These are phyloP conservation scores for Coemansia guatemalensis DNA, from an alignment of 192 early-diverging fungal genomes.

Conservation along the genomic window DNA sequence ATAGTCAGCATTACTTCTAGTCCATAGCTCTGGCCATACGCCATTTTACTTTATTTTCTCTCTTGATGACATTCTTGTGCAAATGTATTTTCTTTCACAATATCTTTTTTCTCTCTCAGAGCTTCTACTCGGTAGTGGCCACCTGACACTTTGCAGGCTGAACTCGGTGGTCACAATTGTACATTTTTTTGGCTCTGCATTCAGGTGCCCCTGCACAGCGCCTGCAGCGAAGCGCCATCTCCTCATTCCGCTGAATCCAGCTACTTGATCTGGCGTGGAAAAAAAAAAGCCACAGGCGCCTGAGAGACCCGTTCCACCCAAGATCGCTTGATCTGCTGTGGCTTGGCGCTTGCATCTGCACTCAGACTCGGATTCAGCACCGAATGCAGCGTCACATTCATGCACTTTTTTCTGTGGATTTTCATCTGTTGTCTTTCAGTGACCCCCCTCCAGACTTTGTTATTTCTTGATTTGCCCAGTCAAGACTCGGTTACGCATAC, in stretches of 20 bases:
- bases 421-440: background rate
- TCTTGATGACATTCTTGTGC: slow-evolving; percentile 1
- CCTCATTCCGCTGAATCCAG: background rate
- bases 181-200: background rate
- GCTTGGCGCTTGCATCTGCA: background rate
- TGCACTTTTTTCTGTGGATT: background rate
- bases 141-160: background rate
- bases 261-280: background rate
- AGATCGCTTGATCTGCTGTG: background rate
- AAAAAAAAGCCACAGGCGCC: slow-evolving; percentile 5
- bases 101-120: background rate
- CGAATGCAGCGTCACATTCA: background rate
- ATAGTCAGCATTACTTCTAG: too few species aligned
- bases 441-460: background rate
- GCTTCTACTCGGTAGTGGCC: background rate
- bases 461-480: background rate
- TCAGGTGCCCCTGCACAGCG: background rate
- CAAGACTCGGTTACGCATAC: background rate
- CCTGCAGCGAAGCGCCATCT: background rate
- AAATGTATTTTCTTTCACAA: background rate
- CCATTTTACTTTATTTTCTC: background rate
- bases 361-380: background rate
- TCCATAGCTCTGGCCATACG: background rate
- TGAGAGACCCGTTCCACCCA: background rate
- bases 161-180: background rate